Evolutionary conservation across 176 grass and related monocot genomes (phyloP).

Genomic region (Alopecurus myosuroides): DNA sequence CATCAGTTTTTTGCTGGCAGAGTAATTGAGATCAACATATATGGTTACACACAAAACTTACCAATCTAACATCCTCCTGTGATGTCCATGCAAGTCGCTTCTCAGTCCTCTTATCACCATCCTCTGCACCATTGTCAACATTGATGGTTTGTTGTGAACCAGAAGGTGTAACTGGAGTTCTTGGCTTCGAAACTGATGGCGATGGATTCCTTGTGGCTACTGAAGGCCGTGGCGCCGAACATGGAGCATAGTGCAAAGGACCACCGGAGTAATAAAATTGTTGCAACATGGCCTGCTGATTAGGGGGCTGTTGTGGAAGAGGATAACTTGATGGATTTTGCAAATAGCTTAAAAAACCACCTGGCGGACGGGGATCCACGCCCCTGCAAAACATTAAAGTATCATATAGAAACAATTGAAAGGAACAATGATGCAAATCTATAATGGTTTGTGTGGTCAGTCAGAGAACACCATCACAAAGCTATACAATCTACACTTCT

Average conservation of each 20-base stretch:
- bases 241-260: not conserved
- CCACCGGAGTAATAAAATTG: not conserved
- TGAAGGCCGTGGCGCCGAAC: not conserved
- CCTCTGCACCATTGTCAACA: not conserved
- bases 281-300: not conserved
- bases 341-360: not conserved
- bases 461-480: too few species aligned
- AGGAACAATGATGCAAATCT: too few species aligned
- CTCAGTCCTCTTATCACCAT: not conserved
- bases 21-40: not conserved
- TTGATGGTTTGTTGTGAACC: not conserved
- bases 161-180: not conserved
- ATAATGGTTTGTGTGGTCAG: too few species aligned
- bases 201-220: too few species aligned
- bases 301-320: not conserved
- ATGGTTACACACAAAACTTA: not conserved
- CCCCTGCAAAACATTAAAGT: too few species aligned
- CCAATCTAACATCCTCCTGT: not conserved
- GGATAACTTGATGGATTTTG: not conserved
- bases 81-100: not conserved
- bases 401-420: too few species aligned
- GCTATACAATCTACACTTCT: too few species aligned
- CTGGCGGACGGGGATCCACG: too few species aligned
- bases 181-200: not conserved
- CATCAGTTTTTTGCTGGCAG: not conserved